Evolutionary conservation across 768 basidiomycete species (phyloP).

Genomic region (Heimioporus sp.): DNA sequence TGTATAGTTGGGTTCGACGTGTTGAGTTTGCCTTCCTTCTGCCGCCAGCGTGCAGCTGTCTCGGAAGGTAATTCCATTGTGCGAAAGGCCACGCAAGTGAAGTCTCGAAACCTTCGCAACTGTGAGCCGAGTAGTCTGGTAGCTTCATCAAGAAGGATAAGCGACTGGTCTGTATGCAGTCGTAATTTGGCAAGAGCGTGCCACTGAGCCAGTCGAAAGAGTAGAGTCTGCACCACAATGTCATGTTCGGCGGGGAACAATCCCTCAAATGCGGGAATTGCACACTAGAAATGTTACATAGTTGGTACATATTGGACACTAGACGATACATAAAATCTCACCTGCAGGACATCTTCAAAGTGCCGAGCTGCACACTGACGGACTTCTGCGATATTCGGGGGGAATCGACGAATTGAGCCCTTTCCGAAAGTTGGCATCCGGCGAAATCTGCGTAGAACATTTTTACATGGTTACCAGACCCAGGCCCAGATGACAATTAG

Average conservation of each 20-base stretch:
- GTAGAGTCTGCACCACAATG: slow-evolving; percentile 10
- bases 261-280: slow-evolving; percentile 32
- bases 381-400: slow-evolving; percentile 33
- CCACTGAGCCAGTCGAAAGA: slow-evolving; percentile 31
- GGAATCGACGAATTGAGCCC: slow-evolving; percentile 36
- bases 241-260: slow-evolving; percentile 28
- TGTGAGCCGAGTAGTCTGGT: slow-evolving; percentile 14
- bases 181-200: slow-evolving; percentile 35
- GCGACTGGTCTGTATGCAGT: slow-evolving; percentile 30
- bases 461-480: background rate
- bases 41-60: slow-evolving; percentile 12
- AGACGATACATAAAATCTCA: background rate
- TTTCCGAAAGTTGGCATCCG: slow-evolving; percentile 22
- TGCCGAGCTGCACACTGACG: slow-evolving; percentile 37
- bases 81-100: slow-evolving; percentile 23
- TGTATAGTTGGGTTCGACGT: background rate
- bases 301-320: background rate
- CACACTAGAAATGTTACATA: slow-evolving; percentile 16
- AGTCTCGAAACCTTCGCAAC: slow-evolving; percentile 23
- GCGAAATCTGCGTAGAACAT: slow-evolving; percentile 9
- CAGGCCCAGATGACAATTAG: background rate
- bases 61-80: slow-evolving; percentile 27
- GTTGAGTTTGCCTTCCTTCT: background rate
- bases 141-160: slow-evolving; percentile 13
- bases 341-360: slow-evolving; percentile 46